Percentiles rank a stretch among this genome's conserved stretches.
Evolutionary conservation across 306 rosid genomes (phyloP).

Genomic region (Ziziphus jujuba): DNA sequence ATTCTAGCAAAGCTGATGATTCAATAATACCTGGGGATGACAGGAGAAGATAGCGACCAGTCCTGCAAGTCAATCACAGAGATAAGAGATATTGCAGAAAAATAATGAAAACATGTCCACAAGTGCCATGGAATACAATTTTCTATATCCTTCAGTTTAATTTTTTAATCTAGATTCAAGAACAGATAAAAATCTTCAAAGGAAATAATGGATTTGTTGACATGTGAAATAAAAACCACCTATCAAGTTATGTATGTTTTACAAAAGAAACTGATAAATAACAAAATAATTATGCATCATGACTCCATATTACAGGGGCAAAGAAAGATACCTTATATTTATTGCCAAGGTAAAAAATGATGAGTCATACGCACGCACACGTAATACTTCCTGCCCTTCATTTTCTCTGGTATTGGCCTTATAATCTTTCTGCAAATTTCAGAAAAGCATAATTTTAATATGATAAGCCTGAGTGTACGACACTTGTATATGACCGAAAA

Average conservation of each 20-base stretch:
- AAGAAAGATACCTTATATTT: constrained; percentile 70
- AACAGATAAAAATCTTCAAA: no score
- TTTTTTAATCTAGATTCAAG: no score
- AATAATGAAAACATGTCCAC: neutral
- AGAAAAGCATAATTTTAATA: constrained; percentile 25
- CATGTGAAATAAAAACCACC: no score
- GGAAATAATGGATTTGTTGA: no score
- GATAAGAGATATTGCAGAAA: constrained; percentile 23
- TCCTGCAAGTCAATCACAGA: constrained; percentile 51
- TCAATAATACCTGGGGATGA: constrained; percentile 69
- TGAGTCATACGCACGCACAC: constrained; percentile 88
- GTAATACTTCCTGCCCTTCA: constrained; percentile 77
- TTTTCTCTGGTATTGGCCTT: constrained; percentile 45
- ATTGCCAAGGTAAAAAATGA: constrained; percentile 84
- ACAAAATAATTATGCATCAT: neutral
- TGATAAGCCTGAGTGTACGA: neutral
- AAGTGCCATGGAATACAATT: neutral
- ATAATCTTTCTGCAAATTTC: constrained; percentile 57
- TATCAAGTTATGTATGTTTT: no score
- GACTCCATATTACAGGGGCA: neutral
- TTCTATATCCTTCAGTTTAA: no score
- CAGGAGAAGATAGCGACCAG: constrained; percentile 89
- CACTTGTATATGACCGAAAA: constrained; percentile 6
- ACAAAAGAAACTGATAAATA: neutral
- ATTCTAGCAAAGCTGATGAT: constrained; percentile 61